Base-by-base conservation (phyloP, 2,329 filamentous ascomycete genomes). In the Phialocephala sp. region DNA sequence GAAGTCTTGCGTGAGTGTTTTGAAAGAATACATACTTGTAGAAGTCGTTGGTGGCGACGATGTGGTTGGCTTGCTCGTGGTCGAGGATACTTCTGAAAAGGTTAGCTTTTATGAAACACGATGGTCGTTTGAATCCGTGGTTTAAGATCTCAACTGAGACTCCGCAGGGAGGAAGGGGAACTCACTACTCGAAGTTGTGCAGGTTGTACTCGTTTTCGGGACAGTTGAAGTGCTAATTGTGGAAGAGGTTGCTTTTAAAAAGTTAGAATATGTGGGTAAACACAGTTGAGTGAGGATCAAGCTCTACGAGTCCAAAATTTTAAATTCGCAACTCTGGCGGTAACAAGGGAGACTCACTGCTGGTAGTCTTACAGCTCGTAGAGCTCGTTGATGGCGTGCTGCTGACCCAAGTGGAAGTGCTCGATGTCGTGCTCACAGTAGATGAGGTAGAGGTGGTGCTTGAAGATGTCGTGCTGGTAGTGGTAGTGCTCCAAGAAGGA, bases 241-340 rank as follows among this genome's bases (percentile, higher is more conserved):
- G 15, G 52, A 69, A 11, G 67, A 70, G n/a, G n/a, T n/a, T 9
- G 71, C 64, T 9, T 66, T 72, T 43, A 73, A 66, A 0, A 72
- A 65, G 18, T 71, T 65, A 41, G n/a, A n/a, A n/a, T n/a, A n/a
- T n/a, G n/a, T n/a, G n/a, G n/a, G n/a, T n/a, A n/a, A n/a, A n/a
- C n/a, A n/a, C n/a, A n/a, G n/a, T n/a, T n/a, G n/a, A n/a, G n/a
- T n/a, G 36, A 39, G 36, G 36, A 39, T 14, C 8, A 39, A 39
- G 36, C 36, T 39, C 14, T 14, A 8, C 36, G 36, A 39, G n/a
- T n/a, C n/a, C n/a, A n/a, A n/a, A n/a, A n/a, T 39, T 39, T 39
- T 39, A 39, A 39, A 39, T 8, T n/a, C n/a, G n/a, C n/a, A n/a
- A n/a, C n/a, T n/a, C n/a, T n/a, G n/a, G n/a, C n/a, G n/a, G n/a